These are phyloP conservation scores for Fusarium papillatum DNA, from an alignment of 2,329 filamentous ascomycete species.

Conservation along the genomic window DNA sequence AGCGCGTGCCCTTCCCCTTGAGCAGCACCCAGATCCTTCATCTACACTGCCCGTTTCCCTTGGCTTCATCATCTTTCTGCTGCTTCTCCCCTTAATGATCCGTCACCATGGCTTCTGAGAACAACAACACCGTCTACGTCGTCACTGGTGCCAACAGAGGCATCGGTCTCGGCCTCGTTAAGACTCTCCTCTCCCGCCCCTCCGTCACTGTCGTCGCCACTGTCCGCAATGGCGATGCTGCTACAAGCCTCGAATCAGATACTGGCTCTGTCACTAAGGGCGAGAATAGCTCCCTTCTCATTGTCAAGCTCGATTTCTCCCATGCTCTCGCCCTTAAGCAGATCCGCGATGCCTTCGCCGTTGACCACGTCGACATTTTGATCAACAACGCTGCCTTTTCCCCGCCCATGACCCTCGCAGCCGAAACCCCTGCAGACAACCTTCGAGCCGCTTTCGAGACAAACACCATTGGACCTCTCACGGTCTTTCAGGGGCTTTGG, in stretches of 20 bases:
- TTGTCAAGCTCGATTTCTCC: conserved; percentile 55
- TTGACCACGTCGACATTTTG: conserved; percentile 61
- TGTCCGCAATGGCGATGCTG: conserved; percentile 47
- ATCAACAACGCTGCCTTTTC: conserved; percentile 64
- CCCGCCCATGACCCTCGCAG: conserved; percentile 44
- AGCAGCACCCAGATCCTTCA: neutral
- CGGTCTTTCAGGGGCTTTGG: conserved; percentile 46
- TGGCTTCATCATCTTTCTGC: neutral
- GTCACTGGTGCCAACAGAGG: conserved; percentile 58
- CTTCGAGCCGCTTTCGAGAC: conserved; percentile 56
- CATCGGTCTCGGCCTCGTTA: conserved; percentile 54
- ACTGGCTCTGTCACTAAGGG: conserved; percentile 40
- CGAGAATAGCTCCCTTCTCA: conserved; percentile 45
- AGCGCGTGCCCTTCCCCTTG: too few species aligned
- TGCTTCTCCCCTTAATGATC: neutral
- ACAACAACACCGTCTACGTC: conserved; percentile 48
- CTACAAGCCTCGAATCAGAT: conserved; percentile 32
- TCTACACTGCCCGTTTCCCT: too few species aligned
- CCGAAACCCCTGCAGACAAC: conserved; percentile 47
- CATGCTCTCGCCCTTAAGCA: conserved; percentile 38
- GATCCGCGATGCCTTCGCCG: conserved; percentile 42
- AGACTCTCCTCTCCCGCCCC: conserved; percentile 59
- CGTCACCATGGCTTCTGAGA: conserved; percentile 5
- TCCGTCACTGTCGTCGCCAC: conserved; percentile 63
- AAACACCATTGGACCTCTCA: conserved; percentile 58